Conservation (phyloP, 2,329 filamentous ascomycete species). For the Cadophora sp. region DNA sequence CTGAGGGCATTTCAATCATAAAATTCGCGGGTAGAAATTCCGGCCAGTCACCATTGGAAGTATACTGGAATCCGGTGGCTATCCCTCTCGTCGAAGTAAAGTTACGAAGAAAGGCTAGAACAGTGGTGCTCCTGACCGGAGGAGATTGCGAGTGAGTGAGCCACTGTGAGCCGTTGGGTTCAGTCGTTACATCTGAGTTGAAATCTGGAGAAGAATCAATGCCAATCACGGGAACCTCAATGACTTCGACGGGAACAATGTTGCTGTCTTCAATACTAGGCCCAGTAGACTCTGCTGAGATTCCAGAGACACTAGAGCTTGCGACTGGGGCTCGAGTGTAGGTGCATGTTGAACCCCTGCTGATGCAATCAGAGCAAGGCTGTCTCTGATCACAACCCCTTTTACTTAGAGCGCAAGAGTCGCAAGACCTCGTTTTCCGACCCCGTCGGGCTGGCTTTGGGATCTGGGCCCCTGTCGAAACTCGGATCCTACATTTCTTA, state of each 20-base stretch:
- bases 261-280: not conserved
- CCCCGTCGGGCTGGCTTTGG: not conserved
- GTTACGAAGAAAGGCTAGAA: not conserved
- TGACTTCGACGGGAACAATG: not conserved
- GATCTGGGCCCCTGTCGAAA: not conserved
- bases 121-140: not conserved
- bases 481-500: not conserved
- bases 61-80: not conserved
- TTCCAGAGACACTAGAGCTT: not conserved
- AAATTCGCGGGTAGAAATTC: not conserved
- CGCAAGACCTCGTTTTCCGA: not conserved
- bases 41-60: not conserved
- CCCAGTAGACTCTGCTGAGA: not conserved
- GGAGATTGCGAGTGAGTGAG: not conserved
- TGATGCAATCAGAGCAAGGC: not conserved
- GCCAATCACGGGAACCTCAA: not conserved
- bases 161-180: not conserved
- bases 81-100: not conserved
- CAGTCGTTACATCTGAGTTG: not conserved
- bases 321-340: not conserved
- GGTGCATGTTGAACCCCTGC: not conserved
- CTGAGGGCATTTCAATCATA: not conserved
- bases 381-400: not conserved
- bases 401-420: not conserved
- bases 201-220: not conserved